Evolutionary conservation across 768 basidiomycete species (phyloP), one percentile per base, ranked within the genome.

Genomic region (Cystofilobasidium capitatum): DNA sequence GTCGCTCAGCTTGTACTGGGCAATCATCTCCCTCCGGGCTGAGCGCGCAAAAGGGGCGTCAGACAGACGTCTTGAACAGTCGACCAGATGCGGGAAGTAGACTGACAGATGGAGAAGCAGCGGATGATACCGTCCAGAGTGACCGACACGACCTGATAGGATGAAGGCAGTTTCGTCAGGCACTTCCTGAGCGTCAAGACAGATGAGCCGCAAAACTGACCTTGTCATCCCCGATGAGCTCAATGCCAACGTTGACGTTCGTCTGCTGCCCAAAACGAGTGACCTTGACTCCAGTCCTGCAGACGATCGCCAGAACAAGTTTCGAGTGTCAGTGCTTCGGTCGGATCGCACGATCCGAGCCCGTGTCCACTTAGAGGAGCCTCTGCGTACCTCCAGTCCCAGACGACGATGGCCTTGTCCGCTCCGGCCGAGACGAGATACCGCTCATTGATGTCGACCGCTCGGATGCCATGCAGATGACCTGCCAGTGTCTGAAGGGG

Each of bases 231-330:
- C 72, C 82, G 37, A 91, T 83, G 35, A 93, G 82, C 77, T 91
- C 89, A 33, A 94, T 88, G 12, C 91, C 91, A 60, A 91, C 88
- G 73, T 89, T 91, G 71, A 91, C 83, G 9, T 89, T 93, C 13
- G 89, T 93, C 78, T 92, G 90, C 75, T 94, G 91, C 0, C 91
- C 91, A 72, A 92, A 93, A 22, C 89, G 80, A 42, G 91, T 88
- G 58, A 91, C 86, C 80, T 93, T 94, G 14, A 84, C 86, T 16
- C 91, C 91, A 0, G 86, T 82, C 5, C 90, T 71, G 83, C 6
- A 37, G 31, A 6, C 10, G 22, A 2, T n/a, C 13, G 24, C 12
- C 10, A 16, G 33, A 7, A 20, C 6, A 2, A n/a, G 13, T 16
- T 2, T 14, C 35, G 2, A 55, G 54, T 55, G n/a, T 55, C 29